Evolutionary conservation across 768 basidiomycete genomes (phyloP), one percentile per base, ranked within the genome.

Genomic region (Gautieria morchelliformis): DNA sequence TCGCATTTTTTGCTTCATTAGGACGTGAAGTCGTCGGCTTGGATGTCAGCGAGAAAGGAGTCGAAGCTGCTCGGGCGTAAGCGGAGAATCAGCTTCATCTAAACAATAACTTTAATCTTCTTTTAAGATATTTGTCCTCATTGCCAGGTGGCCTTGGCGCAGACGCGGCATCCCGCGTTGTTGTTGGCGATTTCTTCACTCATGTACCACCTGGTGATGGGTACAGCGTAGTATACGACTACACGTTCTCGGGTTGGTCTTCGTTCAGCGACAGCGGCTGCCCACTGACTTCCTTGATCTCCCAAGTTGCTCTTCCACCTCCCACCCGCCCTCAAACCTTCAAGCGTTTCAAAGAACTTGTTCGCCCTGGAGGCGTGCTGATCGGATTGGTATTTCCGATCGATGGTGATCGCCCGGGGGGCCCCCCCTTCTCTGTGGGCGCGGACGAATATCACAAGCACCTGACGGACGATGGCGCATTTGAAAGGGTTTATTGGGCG

Each of bases 1-100:
- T 49, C 48, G 48, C 48, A 1, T 49, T 49, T 24, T 49, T 49
- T 33, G 48, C 48, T 11, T 49, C 48, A 19, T n/a, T 49, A 24
- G 48, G 48, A 5, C 27, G 24, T 30, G 10, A 49, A 14, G 48
- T 49, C 15, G 48, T 49, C 3, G 48, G 48, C 17, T 49, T 49
- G 48, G 48, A 49, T 49, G 48, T 49, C 15, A 49, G 48, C n/a
- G 48, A 27, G 48, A 49, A 49, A 30, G 48, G 48, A 30, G 32
- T 49, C 19, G 48, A 49, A n/a, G 48, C 48, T 24, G 48, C 48
- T 19, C 22, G 48, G 48, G 2, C 22, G 48, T 49, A 24, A 27
- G 48, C 14, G 6, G 27, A 49, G 20, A 27, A 24, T 2, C n/a
- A 27, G 6, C 8, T 49, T 49, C 24, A 3, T 17, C 27, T 12